Conservation (phyloP, 2,329 filamentous ascomycete species). For the Apiospora sp. region DNA sequence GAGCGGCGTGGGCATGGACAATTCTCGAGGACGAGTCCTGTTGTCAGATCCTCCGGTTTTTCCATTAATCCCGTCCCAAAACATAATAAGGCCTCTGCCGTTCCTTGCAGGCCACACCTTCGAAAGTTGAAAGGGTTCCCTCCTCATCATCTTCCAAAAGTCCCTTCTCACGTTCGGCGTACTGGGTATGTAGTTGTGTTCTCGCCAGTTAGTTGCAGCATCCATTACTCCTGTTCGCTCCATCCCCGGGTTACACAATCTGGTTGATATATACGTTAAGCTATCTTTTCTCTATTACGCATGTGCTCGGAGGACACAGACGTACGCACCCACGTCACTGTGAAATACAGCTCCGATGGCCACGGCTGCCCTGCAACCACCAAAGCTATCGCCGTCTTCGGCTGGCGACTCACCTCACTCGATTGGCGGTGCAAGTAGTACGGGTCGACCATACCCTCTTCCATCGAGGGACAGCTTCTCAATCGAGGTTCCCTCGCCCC, state of each 20-base stretch:
- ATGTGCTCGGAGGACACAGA: neutral
- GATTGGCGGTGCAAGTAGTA: slow-evolving; percentile 46
- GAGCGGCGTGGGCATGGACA: slow-evolving; percentile 14
- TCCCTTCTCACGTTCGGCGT: slow-evolving; percentile 24
- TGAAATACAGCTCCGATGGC: slow-evolving; percentile 27
- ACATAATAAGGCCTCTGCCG: slow-evolving; percentile 28
- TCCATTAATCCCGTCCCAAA: slow-evolving; percentile 21
- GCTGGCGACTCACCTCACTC: slow-evolving; percentile 61
- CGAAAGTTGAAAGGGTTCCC: slow-evolving; percentile 18
- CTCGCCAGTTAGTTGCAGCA: neutral
- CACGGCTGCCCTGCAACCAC: slow-evolving; percentile 34
- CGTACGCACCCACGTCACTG: neutral
- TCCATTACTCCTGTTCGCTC: neutral
- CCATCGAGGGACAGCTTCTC: slow-evolving; percentile 56
- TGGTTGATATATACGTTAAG: neutral
- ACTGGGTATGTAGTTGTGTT: slow-evolving; percentile 24
- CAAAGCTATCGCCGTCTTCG: slow-evolving; percentile 61
- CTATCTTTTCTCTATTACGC: slow-evolving; percentile 31
- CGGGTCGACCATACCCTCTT: slow-evolving; percentile 53
- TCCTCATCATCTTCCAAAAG: slow-evolving; percentile 12
- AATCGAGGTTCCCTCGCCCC: slow-evolving; percentile 57
- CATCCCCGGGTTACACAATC: slow-evolving; percentile 11
- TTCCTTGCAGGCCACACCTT: slow-evolving; percentile 28
- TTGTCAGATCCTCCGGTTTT: slow-evolving; percentile 25
- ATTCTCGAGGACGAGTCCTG: slow-evolving; percentile 13